Evolutionary conservation across 2,329 filamentous ascomycete species (phyloP), one percentile per base, ranked within the genome.

Genomic region (Colletotrichum gloeosporioides): DNA sequence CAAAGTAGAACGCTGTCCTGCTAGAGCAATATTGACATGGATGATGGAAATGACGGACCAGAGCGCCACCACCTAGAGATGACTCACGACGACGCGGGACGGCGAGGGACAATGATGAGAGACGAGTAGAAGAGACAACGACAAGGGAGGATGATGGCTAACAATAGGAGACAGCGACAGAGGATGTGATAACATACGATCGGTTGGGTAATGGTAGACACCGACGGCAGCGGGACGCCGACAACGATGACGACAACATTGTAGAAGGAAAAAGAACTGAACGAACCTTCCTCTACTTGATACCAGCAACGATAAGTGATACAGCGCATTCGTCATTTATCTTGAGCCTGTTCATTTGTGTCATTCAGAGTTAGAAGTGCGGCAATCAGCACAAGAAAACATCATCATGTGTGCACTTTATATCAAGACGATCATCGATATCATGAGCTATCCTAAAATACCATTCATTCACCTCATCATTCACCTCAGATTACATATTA

Each of bases 121-220:
- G 4, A 53, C 3, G 44, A 22, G 0, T 8, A 53, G 2, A 1
- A 22, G n/a, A 53, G n/a, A 22, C 44, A 8, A 53, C 0, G 5
- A 4, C 18, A 9, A 49, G 9, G 39, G 5, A 49, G 1, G 3
- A 6, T 12, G 39, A n/a, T 12, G 39, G 3, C 18, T 2, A 10
- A 49, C 1, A n/a, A 6, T 5, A 49, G 3, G 9, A 4, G 9
- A 6, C 9, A 12, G 18, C 3, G 1, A 3, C 18, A 49, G 39
- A n/a, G 39, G 16, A 18, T 18, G 18, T 9, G 16, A 39, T 16
- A 39, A 16, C 6, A 32, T 36, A 15, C 6, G 1, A 44, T 44
- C 0, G 2, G 4, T 18, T 5, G 4, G 36, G 36, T 6, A 0
- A 1, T 18, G 18, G 1, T 1, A 0, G 39, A 2, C 39, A 12